Evolutionary conservation across 2,329 filamentous ascomycete species (phyloP).

Genomic region (Elsinoe batatas): DNA sequence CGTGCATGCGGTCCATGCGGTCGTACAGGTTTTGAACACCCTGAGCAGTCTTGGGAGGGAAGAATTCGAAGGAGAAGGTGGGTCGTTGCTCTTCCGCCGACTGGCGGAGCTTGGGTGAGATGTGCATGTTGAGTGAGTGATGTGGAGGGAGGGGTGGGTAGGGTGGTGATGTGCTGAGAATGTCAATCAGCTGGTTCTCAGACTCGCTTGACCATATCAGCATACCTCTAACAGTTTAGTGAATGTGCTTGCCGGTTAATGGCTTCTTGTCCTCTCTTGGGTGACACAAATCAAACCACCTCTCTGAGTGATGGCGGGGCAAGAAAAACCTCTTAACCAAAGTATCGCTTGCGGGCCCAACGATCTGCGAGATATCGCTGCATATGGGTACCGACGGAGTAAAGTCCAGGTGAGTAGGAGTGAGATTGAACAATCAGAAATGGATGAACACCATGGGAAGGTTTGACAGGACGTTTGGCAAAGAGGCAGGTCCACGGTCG

Average conservation of each 20-base stretch:
- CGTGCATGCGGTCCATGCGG: conserved; percentile 98
- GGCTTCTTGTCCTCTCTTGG: neutral
- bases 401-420: neutral
- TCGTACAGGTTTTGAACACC: conserved; percentile 99
- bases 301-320: neutral
- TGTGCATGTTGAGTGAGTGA: conserved; percentile 63
- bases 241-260: neutral
- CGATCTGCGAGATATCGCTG: conserved; percentile 44
- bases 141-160: neutral
- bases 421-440: neutral
- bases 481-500: neutral
- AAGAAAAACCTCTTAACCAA: conserved; percentile 29
- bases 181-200: neutral
- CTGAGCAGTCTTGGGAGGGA: conserved; percentile 93
- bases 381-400: conserved; percentile 31
- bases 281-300: neutral
- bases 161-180: neutral
- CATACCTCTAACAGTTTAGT: neutral
- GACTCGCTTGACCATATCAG: neutral
- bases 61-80: conserved; percentile 98
- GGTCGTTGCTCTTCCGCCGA: conserved; percentile 68
- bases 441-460: neutral
- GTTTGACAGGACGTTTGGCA: neutral
- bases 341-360: conserved; percentile 38
- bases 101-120: conserved; percentile 80